phyloP scores from a whole-genome alignment of 1,139 yeast species.

The Pneumocystis sp. region DNA sequence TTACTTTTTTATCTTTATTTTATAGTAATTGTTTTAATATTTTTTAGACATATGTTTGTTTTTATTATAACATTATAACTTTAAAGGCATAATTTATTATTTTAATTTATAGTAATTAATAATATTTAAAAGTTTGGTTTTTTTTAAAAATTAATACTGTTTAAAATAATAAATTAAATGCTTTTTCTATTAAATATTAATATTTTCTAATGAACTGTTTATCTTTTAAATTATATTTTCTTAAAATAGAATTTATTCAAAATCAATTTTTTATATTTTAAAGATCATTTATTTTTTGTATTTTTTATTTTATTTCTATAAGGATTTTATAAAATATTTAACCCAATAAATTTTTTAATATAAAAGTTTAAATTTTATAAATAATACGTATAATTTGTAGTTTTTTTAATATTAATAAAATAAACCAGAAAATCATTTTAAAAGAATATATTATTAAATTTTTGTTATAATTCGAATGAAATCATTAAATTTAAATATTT shows the following conservation, averaged over 20 bases:
- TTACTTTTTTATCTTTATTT: conserved; percentile 42
- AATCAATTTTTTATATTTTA: conserved; percentile 24
- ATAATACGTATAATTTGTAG: too few species aligned
- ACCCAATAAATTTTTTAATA: conserved; percentile 5
- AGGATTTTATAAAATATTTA: conserved; percentile 17
- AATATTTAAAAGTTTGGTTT: conserved; percentile 23
- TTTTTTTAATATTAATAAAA: too few species aligned
- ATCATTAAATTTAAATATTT: neutral
- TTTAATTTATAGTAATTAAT: neutral
- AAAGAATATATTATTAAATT: neutral
- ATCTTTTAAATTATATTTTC: conserved; percentile 23
- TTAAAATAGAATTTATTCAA: conserved; percentile 24
- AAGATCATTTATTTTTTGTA: conserved; percentile 27
- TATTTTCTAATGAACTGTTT: conserved; percentile 23
- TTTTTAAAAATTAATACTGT: conserved; percentile 28
- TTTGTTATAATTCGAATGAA: neutral
- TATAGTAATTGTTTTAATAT: conserved; percentile 43
- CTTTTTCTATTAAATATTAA: conserved; percentile 28
- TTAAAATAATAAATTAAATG: conserved; percentile 28
- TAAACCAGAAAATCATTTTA: neutral
- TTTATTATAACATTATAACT: conserved; percentile 25
- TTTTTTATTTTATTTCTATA: conserved; percentile 24
- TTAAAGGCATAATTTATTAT: conserved; percentile 15
- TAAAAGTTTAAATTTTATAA: too few species aligned
- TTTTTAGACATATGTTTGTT: conserved; percentile 30